Evolutionary conservation across 768 basidiomycete genomes (phyloP), one percentile per base, ranked within the genome.

Genomic region (Chlorophyllum brunneum): DNA sequence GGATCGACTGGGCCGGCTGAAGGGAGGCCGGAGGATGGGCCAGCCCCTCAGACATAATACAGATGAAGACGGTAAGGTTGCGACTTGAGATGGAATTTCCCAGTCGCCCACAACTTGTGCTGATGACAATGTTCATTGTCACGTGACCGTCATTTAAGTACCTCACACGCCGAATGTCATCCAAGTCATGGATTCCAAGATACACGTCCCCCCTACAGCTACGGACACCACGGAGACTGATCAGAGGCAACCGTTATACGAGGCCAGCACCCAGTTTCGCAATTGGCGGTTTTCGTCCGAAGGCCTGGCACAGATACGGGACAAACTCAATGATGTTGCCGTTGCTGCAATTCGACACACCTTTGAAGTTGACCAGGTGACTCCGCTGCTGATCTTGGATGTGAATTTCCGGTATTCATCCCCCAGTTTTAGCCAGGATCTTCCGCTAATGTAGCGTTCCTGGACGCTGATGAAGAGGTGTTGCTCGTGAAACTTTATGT

Each of bases 271-370:
- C 0, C 91, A 93, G 62, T 91, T 75, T 69, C 81, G 75, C 50
- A 83, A 94, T 64, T 99, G 97, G 97, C 74, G 94, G 45, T 97
- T 86, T 67, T 93, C 94, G 0, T 70, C 75, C 11, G 78, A 83
- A 40, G 73, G 80, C 49, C 79, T 99, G 3, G 70, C 63, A 5
- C 60, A 72, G 11, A 78, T 85, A 38, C 80, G 97, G 15, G 60
- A 69, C 8, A 73, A 81, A 16, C 69, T 97, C 56, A 99, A 95
- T 61, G 67, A 72, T 24, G 83, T 79, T 22, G 89, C 92, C 1
- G 86, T 95, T 22, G 72, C 80, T 40, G 83, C 80, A 4, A 95
- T 98, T 60, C 80, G 81, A 47, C 73, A 73, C 29, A 86, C 90
- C 18, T 84, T 94, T 49, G 88, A 95, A 62, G 76, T 75, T 23